Evolutionary conservation across 768 basidiomycete species (phyloP).

Genomic region (Pholiota conissans): DNA sequence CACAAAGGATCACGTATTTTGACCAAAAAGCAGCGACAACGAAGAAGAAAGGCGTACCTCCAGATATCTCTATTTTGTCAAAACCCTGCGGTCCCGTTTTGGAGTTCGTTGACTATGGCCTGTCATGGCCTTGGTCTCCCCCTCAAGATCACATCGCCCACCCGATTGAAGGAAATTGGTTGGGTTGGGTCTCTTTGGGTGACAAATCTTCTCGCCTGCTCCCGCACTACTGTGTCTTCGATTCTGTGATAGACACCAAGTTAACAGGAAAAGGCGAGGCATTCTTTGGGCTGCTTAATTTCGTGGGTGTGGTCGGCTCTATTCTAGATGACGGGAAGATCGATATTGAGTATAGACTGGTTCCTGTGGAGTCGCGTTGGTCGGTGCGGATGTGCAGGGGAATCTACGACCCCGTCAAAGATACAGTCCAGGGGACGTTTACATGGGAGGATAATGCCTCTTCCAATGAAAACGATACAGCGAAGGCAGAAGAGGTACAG

Average conservation of each 20-base stretch:
- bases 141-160: neutral
- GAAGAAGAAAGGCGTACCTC: neutral
- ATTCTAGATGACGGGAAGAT: neutral
- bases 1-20: neutral
- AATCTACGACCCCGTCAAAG: neutral
- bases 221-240: constrained; percentile 1
- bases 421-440: neutral
- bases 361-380: neutral
- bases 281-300: neutral
- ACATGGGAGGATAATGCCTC: neutral
- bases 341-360: neutral
- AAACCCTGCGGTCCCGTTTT: neutral
- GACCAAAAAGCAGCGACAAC: neutral
- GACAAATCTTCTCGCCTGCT: too few species aligned
- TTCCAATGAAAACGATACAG: neutral
- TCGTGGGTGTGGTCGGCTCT: constrained; percentile 1
- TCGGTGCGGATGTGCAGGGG: neutral
- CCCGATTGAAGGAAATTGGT: constrained; percentile 5
- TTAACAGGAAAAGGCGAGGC: constrained; percentile 4
- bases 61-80: constrained; percentile 3
- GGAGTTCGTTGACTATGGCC: neutral
- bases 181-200: neutral
- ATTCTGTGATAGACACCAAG: neutral
- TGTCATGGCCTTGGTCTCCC: neutral
- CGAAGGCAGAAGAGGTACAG: neutral